phyloP scores from a whole-genome alignment of 2,329 filamentous ascomycete genomes.

The Fusarium hainanense region DNA sequence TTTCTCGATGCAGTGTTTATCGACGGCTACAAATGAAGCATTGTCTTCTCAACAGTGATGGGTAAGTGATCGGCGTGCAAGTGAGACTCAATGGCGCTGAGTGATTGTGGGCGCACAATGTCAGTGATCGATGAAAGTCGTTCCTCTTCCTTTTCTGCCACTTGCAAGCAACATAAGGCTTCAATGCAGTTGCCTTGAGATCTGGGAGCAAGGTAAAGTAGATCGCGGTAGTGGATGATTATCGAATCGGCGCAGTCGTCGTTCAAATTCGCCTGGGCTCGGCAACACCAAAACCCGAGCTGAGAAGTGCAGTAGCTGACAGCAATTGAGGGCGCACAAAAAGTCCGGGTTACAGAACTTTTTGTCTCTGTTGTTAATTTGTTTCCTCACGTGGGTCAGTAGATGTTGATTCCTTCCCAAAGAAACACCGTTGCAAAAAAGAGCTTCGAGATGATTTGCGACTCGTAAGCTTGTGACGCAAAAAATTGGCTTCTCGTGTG shows the following conservation, averaged over 20 bases:
- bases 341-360: conserved; percentile 18
- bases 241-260: conserved; percentile 6
- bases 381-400: conserved; percentile 24
- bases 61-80: not conserved
- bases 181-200: not conserved
- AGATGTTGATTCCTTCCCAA: conserved; percentile 6
- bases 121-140: conserved; percentile 1
- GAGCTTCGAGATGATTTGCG: conserved; percentile 27
- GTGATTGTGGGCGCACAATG: conserved; percentile 13
- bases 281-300: conserved; percentile 17
- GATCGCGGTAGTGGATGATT: not conserved
- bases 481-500: conserved; percentile 31
- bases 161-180: conserved; percentile 4
- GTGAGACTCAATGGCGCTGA: not conserved
- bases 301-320: conserved; percentile 30
- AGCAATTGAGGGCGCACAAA: conserved; percentile 15
- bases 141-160: conserved; percentile 3
- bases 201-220: not conserved
- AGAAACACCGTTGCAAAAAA: conserved; percentile 23
- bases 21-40: conserved; percentile 35
- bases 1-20: conserved; percentile 33
- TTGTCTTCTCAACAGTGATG: conserved; percentile 30
- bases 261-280: conserved; percentile 5
- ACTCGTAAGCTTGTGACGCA: conserved; percentile 43
- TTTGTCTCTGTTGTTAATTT: conserved; percentile 19